These are phyloP conservation scores for Lenwebbia sp. DNA, from an alignment of 345 rosid genomes.

Conservation along the genomic window DNA sequence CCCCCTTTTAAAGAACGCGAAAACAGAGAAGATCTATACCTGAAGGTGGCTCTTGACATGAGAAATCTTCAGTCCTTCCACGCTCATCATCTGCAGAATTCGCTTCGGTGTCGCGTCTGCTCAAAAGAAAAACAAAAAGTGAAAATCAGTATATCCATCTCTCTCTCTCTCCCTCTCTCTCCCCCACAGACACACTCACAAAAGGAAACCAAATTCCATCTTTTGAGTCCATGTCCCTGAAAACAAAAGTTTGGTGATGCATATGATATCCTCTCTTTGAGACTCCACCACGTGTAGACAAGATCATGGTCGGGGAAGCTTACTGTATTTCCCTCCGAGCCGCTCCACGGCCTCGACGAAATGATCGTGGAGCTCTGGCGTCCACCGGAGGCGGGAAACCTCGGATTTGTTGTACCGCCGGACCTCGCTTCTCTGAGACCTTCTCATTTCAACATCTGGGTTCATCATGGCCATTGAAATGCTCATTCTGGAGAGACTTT, in stretches of 20 bases:
- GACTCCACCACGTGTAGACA: not conserved
- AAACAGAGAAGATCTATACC: slow-evolving; percentile 9
- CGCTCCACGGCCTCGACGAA: slow-evolving; percentile 17
- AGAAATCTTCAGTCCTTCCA: slow-evolving; percentile 27
- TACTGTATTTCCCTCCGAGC: slow-evolving; percentile 42
- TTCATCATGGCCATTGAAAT: not conserved
- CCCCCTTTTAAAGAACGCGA: not conserved
- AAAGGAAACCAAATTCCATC: not conserved
- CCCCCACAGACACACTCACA: not conserved
- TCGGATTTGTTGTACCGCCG: slow-evolving; percentile 35
- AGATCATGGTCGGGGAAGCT: slow-evolving; percentile 1
- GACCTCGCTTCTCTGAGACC: slow-evolving; percentile 1
- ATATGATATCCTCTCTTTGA: not conserved
- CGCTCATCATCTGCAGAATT: slow-evolving; percentile 33
- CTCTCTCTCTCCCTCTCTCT: not conserved
- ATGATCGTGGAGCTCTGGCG: slow-evolving; percentile 29
- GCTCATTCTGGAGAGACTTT: not conserved
- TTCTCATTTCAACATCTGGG: not conserved
- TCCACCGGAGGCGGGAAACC: slow-evolving; percentile 34
- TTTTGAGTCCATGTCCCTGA: not conserved
- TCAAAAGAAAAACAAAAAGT: not conserved
- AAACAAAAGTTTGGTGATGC: not conserved
- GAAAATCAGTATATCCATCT: not conserved
- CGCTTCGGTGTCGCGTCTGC: slow-evolving; percentile 41
- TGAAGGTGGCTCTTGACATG: slow-evolving; percentile 51